These are phyloP conservation scores for Xylaria sp. DNA, from an alignment of 2,329 filamentous ascomycete genomes.

Conservation along the genomic window DNA sequence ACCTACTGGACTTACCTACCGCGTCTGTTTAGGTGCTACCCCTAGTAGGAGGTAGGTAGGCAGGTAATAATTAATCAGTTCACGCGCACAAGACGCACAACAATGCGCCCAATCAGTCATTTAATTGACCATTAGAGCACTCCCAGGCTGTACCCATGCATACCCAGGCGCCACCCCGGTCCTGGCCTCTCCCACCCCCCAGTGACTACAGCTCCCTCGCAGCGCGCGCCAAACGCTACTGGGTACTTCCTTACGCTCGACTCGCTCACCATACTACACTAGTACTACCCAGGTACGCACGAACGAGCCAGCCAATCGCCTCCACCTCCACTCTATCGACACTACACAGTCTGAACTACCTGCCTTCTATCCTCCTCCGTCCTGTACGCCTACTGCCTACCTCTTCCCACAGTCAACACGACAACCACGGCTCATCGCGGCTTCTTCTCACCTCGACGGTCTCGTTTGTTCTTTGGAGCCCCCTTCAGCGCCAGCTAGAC, in stretches of 20 bases:
- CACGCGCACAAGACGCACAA: slow-evolving; percentile 11
- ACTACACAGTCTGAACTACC: slow-evolving; percentile 25
- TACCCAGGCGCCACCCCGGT: slow-evolving; percentile 14
- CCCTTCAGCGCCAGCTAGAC: slow-evolving; percentile 20
- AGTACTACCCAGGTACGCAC: slow-evolving; percentile 10
- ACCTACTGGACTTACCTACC: not conserved
- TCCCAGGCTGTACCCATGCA: not conserved
- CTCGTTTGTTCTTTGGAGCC: slow-evolving; percentile 29
- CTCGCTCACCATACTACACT: slow-evolving; percentile 22
- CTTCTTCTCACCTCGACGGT: slow-evolving; percentile 29
- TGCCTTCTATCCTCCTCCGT: slow-evolving; percentile 28
- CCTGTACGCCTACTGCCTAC: slow-evolving; percentile 27
- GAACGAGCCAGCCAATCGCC: slow-evolving; percentile 30
- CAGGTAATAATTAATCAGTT: slow-evolving; percentile 1
- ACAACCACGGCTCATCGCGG: slow-evolving; percentile 37
- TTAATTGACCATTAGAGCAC: slow-evolving; percentile 12
- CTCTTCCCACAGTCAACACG: slow-evolving; percentile 33
- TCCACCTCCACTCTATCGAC: slow-evolving; percentile 31
- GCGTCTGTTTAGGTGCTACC: not conserved
- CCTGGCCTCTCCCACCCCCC: slow-evolving; percentile 5
- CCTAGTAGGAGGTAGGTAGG: not conserved
- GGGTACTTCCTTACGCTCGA: slow-evolving; percentile 18
- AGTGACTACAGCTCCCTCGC: slow-evolving; percentile 23
- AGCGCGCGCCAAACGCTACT: slow-evolving; percentile 2
- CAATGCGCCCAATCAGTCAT: slow-evolving; percentile 5